These are phyloP conservation scores for Microbotryum scabiosae DNA, from an alignment of 1,284 basidiomycete species.

Conservation along the genomic window DNA sequence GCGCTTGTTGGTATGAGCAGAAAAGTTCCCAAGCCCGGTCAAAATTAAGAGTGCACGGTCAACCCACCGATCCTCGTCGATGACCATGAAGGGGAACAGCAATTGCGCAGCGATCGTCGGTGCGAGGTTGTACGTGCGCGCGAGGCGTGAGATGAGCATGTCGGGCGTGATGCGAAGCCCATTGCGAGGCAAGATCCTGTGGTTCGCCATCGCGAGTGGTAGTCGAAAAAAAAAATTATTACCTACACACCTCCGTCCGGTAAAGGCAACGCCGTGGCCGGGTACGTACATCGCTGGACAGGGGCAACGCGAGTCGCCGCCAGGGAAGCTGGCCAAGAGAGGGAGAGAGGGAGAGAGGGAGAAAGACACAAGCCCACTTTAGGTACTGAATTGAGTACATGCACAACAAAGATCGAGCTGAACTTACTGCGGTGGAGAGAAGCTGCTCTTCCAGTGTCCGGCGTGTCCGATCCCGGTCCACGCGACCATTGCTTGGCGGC, in stretches of 20 bases:
- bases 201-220: neutral
- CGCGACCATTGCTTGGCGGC: constrained; percentile 13
- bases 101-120: constrained; percentile 28
- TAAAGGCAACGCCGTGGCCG: constrained; percentile 1
- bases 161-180: constrained; percentile 20
- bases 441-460: constrained; percentile 7
- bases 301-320: constrained; percentile 9
- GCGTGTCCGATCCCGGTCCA: constrained; percentile 17
- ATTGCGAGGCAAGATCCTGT: constrained; percentile 16
- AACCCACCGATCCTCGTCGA: constrained; percentile 10
- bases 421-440: too few relatives aligned
- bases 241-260: too few relatives aligned
- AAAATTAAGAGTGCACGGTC: neutral
- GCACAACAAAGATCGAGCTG: too few relatives aligned
- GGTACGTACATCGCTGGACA: constrained; percentile 19
- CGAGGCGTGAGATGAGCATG: constrained; percentile 9
- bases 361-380: too few relatives aligned
- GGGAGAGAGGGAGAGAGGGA: too few relatives aligned
- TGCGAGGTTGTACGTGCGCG: constrained; percentile 24
- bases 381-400: too few relatives aligned
- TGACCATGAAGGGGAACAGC: constrained; percentile 12
- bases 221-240: too few relatives aligned
- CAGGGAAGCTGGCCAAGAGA: neutral
- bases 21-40: neutral
- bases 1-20: neutral